phyloP scores from a whole-genome alignment of 805 yeast genomes.

The Suhomyces sp. region DNA sequence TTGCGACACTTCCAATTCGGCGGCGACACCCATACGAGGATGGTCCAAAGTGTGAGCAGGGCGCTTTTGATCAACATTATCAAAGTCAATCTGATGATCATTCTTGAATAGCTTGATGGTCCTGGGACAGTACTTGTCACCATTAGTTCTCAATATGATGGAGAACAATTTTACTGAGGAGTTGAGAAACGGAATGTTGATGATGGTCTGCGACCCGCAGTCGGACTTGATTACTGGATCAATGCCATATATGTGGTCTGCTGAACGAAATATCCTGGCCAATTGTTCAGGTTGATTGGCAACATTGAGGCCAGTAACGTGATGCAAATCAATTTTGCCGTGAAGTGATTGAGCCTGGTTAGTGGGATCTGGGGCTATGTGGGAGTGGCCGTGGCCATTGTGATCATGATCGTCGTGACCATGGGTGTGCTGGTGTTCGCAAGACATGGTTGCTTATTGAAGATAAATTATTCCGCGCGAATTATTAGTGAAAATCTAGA shows the following conservation, averaged over 20 bases:
- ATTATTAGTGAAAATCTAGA: not conserved
- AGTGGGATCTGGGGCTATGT: constrained; percentile 69
- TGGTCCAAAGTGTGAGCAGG: constrained; percentile 56
- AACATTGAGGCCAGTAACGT: constrained; percentile 63
- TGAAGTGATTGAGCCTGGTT: constrained; percentile 64
- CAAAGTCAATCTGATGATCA: constrained; percentile 68
- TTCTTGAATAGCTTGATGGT: constrained; percentile 72
- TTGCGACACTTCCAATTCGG: constrained; percentile 36
- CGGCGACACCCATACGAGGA: constrained; percentile 57
- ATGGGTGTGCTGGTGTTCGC: constrained; percentile 25
- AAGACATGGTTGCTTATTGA: constrained; percentile 14
- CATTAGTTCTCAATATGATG: constrained; percentile 63
- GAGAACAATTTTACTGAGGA: constrained; percentile 74
- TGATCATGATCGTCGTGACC: constrained; percentile 36
- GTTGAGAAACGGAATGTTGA: constrained; percentile 73
- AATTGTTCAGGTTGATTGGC: constrained; percentile 50
- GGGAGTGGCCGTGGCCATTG: constrained; percentile 23
- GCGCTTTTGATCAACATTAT: constrained; percentile 46
- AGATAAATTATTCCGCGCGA: too few species aligned
- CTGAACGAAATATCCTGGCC: constrained; percentile 50
- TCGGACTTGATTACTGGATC: constrained; percentile 58
- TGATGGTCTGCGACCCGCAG: constrained; percentile 75
- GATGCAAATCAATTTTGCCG: constrained; percentile 55
- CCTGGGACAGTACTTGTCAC: constrained; percentile 64
- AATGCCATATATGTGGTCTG: constrained; percentile 48